Evolutionary conservation across 2,329 filamentous ascomycete genomes (phyloP), one percentile per base, ranked within the genome.

Genomic region (Elsinoe batatas): DNA sequence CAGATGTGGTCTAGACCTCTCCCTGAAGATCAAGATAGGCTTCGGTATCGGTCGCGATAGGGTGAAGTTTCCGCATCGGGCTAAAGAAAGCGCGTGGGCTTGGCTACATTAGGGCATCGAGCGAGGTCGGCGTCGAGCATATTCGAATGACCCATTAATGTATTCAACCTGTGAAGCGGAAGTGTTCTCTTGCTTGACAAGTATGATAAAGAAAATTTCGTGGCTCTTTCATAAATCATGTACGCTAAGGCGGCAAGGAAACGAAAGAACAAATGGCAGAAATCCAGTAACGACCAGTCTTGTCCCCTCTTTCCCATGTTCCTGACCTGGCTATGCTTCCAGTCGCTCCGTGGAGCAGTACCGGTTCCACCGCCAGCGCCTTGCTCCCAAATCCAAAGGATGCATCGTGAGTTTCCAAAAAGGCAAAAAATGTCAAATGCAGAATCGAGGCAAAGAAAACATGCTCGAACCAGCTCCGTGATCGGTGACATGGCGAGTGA

Each of bases 141-240:
- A n/a, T 15, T n/a, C 11, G 10, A 33, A 3, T 49, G 13, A 13
- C 44, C 8, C 33, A 35, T 49, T 1, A n/a, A n/a, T 38, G 12
- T n/a, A 5, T 2, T 38, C 11, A 38, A 2, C 36, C 17, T 38
- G 13, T n/a, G 26, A 30, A n/a, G 36, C 5, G 36, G 36, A 38
- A 38, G 36, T 18, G 36, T 38, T n/a, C 36, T 30, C 44, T n/a
- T 35, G 44, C 44, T 22, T 5, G 17, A 10, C 26, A 22, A 4
- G 20, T 30, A 30, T 10, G 17, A 12, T 44, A 44, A 17, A 17
- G 38, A 26, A 44, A 44, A 44, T 30, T 22, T 44, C 40, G 40
- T 33, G 15, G 26, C 44, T 49, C 44, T 49, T 49, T 33, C 44
- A 49, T 49, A 35, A 49, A 35, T 49, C 44, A 49, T 49, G 26